These are phyloP conservation scores for Mycena galericulata DNA, from an alignment of 768 basidiomycete species.

Conservation along the genomic window DNA sequence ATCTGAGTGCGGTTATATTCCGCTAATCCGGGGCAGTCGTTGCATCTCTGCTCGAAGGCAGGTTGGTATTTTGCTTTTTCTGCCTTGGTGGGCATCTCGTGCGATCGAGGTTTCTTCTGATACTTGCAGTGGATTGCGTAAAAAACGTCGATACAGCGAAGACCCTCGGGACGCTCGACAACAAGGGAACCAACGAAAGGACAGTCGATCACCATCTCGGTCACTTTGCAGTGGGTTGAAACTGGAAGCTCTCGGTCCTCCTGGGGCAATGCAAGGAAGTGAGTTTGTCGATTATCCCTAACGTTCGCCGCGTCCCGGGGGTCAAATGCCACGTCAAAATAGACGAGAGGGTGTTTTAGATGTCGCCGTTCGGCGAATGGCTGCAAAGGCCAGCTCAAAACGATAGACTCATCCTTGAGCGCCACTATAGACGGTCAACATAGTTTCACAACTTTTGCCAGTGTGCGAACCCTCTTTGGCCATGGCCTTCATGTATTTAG, in stretches of 20 bases:
- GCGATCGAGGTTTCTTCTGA: conserved; percentile 45
- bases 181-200: conserved; percentile 52
- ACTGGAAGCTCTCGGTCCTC: conserved; percentile 57
- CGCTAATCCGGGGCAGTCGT: conserved; percentile 54
- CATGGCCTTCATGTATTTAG: conserved; percentile 35
- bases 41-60: conserved; percentile 61
- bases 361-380: conserved; percentile 26
- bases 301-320: conserved; percentile 25
- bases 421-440: conserved; percentile 18
- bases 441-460: neutral
- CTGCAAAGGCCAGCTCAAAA: conserved; percentile 32
- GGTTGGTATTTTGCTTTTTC: conserved; percentile 47
- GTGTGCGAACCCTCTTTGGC: conserved; percentile 27
- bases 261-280: conserved; percentile 44
- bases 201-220: conserved; percentile 64
- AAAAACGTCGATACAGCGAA: conserved; percentile 71
- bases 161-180: conserved; percentile 55
- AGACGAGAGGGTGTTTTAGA: conserved; percentile 29
- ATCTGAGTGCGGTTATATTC: conserved; percentile 53
- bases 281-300: conserved; percentile 28
- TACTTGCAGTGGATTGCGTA: conserved; percentile 67
- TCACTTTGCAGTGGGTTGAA: conserved; percentile 54
- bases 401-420: conserved; percentile 33
- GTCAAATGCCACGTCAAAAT: conserved; percentile 34
- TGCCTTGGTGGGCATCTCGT: conserved; percentile 30